Conservation (phyloP, 2,329 filamentous ascomycete genomes). For the Nectriaceae sp. region DNA sequence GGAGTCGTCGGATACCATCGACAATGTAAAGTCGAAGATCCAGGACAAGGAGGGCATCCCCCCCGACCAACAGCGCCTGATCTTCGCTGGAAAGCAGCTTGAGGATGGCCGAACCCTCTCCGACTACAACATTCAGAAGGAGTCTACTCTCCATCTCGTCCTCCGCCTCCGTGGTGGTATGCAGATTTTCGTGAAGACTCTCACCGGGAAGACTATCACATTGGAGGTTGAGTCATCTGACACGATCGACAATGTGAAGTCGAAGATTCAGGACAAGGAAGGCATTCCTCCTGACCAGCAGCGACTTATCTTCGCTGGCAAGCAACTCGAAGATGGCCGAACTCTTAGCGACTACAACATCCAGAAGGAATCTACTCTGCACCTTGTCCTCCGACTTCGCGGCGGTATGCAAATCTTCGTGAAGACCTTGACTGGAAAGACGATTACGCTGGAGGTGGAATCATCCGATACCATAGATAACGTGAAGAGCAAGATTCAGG, state of each 20-base stretch:
- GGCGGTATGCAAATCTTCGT: slow-evolving; percentile 80
- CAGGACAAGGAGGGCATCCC: slow-evolving; percentile 98
- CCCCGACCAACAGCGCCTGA: slow-evolving; percentile 91
- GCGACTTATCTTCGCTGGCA: slow-evolving; percentile 89
- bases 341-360: slow-evolving; percentile 97
- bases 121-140: slow-evolving; percentile 97
- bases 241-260: slow-evolving; percentile 93
- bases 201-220: slow-evolving; percentile 93
- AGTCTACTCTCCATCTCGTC: slow-evolving; percentile 82
- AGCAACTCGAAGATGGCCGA: slow-evolving; percentile 90
- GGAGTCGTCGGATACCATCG: slow-evolving; percentile 86
- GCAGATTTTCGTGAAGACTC: slow-evolving; percentile 86
- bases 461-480: slow-evolving; percentile 93
- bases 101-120: slow-evolving; percentile 88
- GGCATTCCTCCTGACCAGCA: slow-evolving; percentile 95
- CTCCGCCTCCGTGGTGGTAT: slow-evolving; percentile 88
- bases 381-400: slow-evolving; percentile 78
- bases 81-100: slow-evolving; percentile 94
- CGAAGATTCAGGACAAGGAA: slow-evolving; percentile 91
- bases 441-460: slow-evolving; percentile 89
- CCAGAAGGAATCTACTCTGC: slow-evolving; percentile 84
- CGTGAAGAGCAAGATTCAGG: slow-evolving; percentile 96
- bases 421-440: slow-evolving; percentile 90
- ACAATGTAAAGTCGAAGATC: slow-evolving; percentile 97
- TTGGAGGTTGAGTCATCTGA: slow-evolving; percentile 87